These are phyloP conservation scores for Taphrina betulina DNA, from an alignment of 1,139 yeast species.

Conservation along the genomic window DNA sequence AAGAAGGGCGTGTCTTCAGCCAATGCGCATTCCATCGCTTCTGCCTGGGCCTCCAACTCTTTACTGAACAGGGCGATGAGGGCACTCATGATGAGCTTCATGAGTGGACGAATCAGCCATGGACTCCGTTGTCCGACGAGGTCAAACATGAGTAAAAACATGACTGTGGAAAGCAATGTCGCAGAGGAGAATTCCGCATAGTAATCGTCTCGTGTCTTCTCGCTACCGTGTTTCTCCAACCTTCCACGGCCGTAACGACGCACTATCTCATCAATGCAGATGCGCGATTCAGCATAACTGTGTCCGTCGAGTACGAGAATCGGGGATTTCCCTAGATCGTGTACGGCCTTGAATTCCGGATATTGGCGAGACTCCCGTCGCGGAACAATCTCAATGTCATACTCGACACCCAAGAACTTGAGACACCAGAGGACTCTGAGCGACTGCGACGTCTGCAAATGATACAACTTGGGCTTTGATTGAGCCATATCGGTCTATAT, in stretches of 20 bases:
- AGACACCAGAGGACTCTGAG: conserved; percentile 7
- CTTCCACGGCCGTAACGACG: not conserved
- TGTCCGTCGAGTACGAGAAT: not conserved
- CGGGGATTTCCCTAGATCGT: conserved; percentile 9
- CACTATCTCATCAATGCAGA: not conserved
- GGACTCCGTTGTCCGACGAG: not conserved
- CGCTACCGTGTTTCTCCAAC: not conserved
- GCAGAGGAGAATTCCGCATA: conserved; percentile 2
- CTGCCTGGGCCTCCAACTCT: not conserved
- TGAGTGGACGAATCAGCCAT: not conserved
- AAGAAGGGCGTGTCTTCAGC: not conserved
- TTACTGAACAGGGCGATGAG: not conserved
- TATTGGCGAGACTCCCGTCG: not conserved
- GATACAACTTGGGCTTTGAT: conserved; percentile 1
- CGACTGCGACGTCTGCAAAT: not conserved
- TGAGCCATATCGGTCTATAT: too few relatives aligned
- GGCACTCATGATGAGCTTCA: not conserved
- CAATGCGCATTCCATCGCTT: not conserved
- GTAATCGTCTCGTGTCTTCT: conserved; percentile 1
- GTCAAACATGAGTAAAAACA: conserved; percentile 4
- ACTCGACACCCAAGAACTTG: not conserved
- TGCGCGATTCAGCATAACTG: not conserved
- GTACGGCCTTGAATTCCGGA: conserved; percentile 1
- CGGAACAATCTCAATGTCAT: not conserved
- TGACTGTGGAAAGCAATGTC: not conserved